Evolutionary conservation across 192 early-diverging fungal genomes (phyloP).

Genomic region (Umbelopsis isabellina): DNA sequence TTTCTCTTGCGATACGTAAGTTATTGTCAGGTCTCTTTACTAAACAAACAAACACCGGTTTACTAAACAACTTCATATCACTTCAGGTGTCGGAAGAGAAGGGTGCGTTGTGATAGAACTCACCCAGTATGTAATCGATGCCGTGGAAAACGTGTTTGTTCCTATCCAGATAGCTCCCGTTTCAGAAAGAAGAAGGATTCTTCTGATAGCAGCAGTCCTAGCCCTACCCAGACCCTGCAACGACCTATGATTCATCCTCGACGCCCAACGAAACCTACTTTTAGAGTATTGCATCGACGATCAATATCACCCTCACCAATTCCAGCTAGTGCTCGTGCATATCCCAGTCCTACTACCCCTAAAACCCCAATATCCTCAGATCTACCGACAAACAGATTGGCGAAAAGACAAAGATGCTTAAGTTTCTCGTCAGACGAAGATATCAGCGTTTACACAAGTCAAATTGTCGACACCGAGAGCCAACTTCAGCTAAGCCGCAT

Average conservation of each 20-base stretch:
- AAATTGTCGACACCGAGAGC: background rate
- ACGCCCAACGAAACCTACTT: background rate
- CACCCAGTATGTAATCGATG: slow-evolving; percentile 2
- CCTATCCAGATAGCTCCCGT: background rate
- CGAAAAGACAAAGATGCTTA: background rate
- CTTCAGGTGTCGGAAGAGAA: background rate
- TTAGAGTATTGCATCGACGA: background rate
- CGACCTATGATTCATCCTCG: background rate
- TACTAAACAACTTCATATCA: no score
- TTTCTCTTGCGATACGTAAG: slow-evolving; percentile 14
- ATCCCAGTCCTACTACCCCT: slow-evolving; percentile 9
- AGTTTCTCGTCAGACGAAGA: slow-evolving; percentile 15
- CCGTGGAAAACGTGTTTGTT: slow-evolving; percentile 2
- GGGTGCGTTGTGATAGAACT: slow-evolving; percentile 7
- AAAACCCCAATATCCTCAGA: background rate
- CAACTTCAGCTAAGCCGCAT: background rate
- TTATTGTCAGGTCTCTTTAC: no score
- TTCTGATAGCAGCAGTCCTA: background rate
- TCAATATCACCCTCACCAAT: background rate
- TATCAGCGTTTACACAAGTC: background rate
- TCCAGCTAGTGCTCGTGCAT: background rate
- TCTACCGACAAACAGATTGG: background rate
- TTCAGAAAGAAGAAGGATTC: background rate
- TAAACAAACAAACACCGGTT: no score
- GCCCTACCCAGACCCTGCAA: background rate